These are phyloP conservation scores for Penicillium dipodomyicola DNA, from an alignment of 495 filamentous ascomycete genomes.

Conservation along the genomic window DNA sequence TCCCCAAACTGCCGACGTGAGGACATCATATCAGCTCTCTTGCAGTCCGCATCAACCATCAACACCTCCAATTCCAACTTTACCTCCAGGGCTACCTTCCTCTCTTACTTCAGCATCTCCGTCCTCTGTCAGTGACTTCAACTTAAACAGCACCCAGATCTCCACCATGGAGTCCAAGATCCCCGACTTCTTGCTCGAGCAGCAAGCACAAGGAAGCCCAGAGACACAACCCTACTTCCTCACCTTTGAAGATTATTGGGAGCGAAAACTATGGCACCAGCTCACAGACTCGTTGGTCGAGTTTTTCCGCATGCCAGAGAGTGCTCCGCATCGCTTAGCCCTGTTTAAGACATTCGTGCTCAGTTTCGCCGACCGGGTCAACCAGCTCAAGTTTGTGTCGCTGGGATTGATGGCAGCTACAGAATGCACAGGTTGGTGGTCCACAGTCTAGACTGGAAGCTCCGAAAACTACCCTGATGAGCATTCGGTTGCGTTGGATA, in stretches of 20 bases:
- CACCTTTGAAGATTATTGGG: conserved; percentile 95
- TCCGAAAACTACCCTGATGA: neutral
- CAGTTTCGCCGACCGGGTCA: conserved; percentile 96
- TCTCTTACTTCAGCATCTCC: neutral
- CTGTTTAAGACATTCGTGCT: conserved; percentile 94
- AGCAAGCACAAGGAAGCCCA: conserved; percentile 78
- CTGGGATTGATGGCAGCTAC: conserved; percentile 82
- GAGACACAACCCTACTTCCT: conserved; percentile 86
- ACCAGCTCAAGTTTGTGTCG: conserved; percentile 93
- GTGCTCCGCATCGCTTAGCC: conserved; percentile 76
- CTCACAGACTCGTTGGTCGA: conserved; percentile 86
- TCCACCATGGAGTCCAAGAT: conserved; percentile 78
- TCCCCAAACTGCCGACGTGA: conserved; percentile 11
- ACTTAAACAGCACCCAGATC: conserved; percentile 4
- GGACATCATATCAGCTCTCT: conserved; percentile 16
- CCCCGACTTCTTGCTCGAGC: conserved; percentile 84
- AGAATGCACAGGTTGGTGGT: conserved; percentile 73
- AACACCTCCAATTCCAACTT: conserved; percentile 9
- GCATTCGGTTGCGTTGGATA: neutral
- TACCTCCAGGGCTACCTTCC: neutral
- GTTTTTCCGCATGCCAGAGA: conserved; percentile 81
- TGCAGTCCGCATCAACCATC: conserved; percentile 13
- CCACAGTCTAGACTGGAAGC: neutral
- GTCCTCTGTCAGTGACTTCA: neutral
- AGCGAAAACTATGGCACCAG: conserved; percentile 98